Base-by-base conservation (phyloP, 1,139 yeast genomes). In the Yamadazyma epiphylla region DNA sequence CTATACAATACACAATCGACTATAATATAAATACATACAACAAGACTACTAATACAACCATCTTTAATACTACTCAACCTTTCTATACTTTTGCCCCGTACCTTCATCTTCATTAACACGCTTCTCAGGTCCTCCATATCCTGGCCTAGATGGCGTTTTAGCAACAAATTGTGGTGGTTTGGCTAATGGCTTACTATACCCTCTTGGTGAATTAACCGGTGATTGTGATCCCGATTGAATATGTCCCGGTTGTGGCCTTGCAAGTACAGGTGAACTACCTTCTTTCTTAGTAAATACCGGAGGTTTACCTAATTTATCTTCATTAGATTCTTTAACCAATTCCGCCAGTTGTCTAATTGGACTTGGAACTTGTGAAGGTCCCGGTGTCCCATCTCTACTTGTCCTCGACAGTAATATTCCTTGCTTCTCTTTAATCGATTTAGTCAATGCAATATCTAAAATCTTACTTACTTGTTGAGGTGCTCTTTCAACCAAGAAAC, bases 401-500 rank as follows among this genome's bases (percentile, higher is more conserved):
- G 56, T 40, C 21, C 49, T 49, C 2, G 54, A 45, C 3, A 41
- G 31, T 4, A 46, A 39, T 5, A 38, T 30, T 6, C 60, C 63
- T 38, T 66, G 70, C 30, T 58, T 62, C 40, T 82, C 86, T 33
- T 74, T 74, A 19, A 87, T 81, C 1, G 88, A 84, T 32, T 85
- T 85, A 41, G 85, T 81, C 47, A 86, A 74, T 0, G 95, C 95
- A 32, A 85, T 83, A 19, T 86, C 89, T 44, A 88, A 64, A 37
- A 88, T 81, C 50, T 80, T 79, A 35, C 91, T 85, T 34, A 88
- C 77, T 53, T 86, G 94, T 38, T 81, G 85, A 2, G 96, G 95
- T 35, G 91, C 89, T 47, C 82, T 82, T 38, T 87, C 95, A 46
- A 84, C 88, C 49, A 85, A 70, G 32, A 85, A 81, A 17, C 84